Percentiles rank a stretch among this genome's conserved stretches.
phyloP scores from a whole-genome alignment of 78 protist genomes.

The Guillardia theta region DNA sequence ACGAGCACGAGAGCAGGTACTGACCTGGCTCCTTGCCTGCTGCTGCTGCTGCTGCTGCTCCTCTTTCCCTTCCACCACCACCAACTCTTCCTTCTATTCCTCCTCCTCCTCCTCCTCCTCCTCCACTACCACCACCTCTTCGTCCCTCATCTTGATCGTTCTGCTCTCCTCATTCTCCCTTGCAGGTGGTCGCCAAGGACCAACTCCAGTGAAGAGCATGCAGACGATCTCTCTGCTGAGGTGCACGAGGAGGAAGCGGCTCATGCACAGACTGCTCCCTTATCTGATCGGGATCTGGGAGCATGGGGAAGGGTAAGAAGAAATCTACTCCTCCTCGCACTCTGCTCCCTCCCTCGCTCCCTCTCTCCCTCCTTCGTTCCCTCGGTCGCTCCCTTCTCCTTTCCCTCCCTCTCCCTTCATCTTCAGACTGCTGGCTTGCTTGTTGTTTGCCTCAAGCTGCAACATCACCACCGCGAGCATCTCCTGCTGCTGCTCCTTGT shows the following conservation, averaged over 20 bases:
- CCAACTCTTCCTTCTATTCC: background rate
- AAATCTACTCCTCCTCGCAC: background rate
- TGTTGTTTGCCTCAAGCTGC: no score
- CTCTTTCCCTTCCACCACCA: background rate
- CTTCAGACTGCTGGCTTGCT: no score
- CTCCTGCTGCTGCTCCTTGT: no score
- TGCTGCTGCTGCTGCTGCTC: background rate
- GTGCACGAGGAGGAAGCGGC: no score
- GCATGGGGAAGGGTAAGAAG: background rate
- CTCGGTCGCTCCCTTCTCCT: background rate
- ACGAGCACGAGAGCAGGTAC: background rate
- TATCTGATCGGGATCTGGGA: background rate
- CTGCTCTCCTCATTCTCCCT: background rate
- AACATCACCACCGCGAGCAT: no score
- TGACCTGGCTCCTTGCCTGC: background rate
- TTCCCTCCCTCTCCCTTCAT: constrained; percentile 6
- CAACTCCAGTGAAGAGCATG: background rate
- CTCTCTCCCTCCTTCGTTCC: background rate
- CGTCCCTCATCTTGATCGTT: background rate
- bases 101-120: background rate
- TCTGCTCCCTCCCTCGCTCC: background rate
- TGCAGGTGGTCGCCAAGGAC: background rate
- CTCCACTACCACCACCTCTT: background rate
- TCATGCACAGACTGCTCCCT: background rate
- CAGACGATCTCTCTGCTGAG: background rate